phyloP scores from a whole-genome alignment of 1,284 basidiomycete species.

The Cronartium ribicola region DNA sequence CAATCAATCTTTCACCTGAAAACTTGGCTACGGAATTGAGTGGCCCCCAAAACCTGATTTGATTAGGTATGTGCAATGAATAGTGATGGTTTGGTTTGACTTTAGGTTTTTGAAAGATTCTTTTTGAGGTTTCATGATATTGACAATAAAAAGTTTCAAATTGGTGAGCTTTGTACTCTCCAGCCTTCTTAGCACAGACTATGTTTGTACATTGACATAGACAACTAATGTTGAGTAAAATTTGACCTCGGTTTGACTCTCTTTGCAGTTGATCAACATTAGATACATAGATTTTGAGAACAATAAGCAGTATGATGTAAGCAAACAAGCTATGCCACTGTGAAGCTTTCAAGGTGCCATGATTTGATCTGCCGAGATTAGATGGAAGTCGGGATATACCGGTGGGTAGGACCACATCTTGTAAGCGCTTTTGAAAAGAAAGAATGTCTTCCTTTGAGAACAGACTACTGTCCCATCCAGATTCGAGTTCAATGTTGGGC shows the following conservation, averaged over 20 bases:
- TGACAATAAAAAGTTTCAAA: constrained; percentile 2
- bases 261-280: neutral
- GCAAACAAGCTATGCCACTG: constrained; percentile 23
- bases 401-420: constrained; percentile 1
- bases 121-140: neutral
- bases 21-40: constrained; percentile 9
- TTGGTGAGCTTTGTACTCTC: neutral
- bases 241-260: neutral
- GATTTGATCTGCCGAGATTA: constrained; percentile 11
- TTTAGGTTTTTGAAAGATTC: constrained; percentile 3
- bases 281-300: constrained; percentile 6
- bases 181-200: constrained; percentile 1
- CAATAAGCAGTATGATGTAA: constrained; percentile 8
- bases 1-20: constrained; percentile 15
- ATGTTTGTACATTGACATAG: constrained; percentile 14
- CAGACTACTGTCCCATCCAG: neutral
- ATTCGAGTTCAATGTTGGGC: neutral
- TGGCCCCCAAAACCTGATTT: constrained; percentile 18
- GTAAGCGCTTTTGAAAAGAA: neutral
- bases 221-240: constrained; percentile 9
- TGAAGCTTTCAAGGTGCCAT: constrained; percentile 1
- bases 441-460: constrained; percentile 8
- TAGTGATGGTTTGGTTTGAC: constrained; percentile 34
- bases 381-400: constrained; percentile 11
- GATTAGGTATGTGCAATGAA: constrained; percentile 26